Percentiles rank a stretch among this genome's conserved stretches.
Evolutionary conservation across 2,329 filamentous ascomycete genomes (phyloP).

Genomic region (Exutisphaerella laricina): DNA sequence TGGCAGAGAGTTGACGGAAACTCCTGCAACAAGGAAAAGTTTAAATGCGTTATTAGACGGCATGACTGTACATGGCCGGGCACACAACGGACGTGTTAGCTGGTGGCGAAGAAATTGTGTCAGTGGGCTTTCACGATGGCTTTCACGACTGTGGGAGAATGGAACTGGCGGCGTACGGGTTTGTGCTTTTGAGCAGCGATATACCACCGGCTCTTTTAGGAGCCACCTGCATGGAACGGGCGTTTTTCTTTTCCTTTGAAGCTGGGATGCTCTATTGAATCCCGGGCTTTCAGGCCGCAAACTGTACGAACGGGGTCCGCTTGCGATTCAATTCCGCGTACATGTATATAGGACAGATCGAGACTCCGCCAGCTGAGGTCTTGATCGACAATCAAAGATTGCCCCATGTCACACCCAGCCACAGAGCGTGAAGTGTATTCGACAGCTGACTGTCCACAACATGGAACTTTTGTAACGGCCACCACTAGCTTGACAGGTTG

Average conservation of each 20-base stretch:
- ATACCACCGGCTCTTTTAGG: conserved; percentile 11
- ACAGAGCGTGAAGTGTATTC: neutral
- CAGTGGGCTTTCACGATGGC: conserved; percentile 4
- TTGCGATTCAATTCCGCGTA: too few species aligned
- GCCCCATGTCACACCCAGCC: too few species aligned
- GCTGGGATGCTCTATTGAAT: too few species aligned
- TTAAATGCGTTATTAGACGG: conserved; percentile 21
- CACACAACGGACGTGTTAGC: conserved; percentile 6
- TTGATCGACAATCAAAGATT: too few species aligned
- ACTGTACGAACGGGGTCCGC: too few species aligned
- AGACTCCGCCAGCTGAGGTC: too few species aligned
- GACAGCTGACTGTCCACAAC: too few species aligned
- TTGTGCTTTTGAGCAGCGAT: neutral
- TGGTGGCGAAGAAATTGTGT: conserved; percentile 5
- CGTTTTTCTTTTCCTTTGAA: too few species aligned
- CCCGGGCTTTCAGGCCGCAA: too few species aligned
- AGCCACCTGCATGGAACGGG: conserved; percentile 1
- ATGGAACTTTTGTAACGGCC: too few species aligned
- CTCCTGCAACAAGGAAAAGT: conserved; percentile 14
- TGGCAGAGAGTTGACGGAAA: conserved; percentile 7
- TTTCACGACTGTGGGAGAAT: neutral
- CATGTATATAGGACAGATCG: too few species aligned
- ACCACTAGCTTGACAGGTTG: conserved; percentile 19
- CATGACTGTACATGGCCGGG: conserved; percentile 20
- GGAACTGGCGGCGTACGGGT: conserved; percentile 5